phyloP scores from a whole-genome alignment of 352 stramenopile genomes.

The Globisporangium emineosum region DNA sequence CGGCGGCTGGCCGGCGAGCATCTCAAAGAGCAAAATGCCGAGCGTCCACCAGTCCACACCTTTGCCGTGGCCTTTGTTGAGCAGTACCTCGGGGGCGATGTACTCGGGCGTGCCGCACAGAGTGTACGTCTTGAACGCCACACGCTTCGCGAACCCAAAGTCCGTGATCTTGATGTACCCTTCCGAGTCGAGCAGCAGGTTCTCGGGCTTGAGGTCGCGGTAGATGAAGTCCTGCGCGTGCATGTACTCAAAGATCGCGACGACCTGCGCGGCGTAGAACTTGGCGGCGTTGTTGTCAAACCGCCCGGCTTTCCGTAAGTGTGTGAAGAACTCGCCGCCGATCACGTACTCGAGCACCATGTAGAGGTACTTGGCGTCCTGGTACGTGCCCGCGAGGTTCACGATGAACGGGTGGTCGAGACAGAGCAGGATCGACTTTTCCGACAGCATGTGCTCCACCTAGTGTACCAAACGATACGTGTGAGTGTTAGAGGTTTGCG shows the following conservation, averaged over 20 bases:
- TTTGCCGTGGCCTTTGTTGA: constrained; percentile 88
- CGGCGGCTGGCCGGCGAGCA: constrained; percentile 94
- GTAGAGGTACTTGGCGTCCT: constrained; percentile 95
- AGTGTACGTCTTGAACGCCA: constrained; percentile 95
- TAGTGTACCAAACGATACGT: no score
- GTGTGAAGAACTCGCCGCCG: constrained; percentile 97
- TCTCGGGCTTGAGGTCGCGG: constrained; percentile 95
- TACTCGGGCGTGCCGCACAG: constrained; percentile 93
- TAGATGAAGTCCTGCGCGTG: constrained; percentile 97
- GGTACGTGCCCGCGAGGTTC: constrained; percentile 92
- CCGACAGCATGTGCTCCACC: constrained; percentile 96
- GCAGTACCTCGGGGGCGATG: constrained; percentile 89
- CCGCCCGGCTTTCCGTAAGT: constrained; percentile 91
- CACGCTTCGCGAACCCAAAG: constrained; percentile 92
- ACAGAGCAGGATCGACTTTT: constrained; percentile 94
- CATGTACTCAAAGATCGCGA: constrained; percentile 97
- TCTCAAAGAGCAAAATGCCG: constrained; percentile 97
- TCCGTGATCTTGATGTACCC: constrained; percentile 97
- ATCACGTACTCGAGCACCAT: constrained; percentile 98
- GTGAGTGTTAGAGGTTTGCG: background rate
- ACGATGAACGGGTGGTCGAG: constrained; percentile 96
- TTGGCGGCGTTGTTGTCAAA: constrained; percentile 92
- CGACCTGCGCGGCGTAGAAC: constrained; percentile 93
- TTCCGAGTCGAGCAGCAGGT: constrained; percentile 93
- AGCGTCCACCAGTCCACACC: constrained; percentile 97